Evolutionary conservation across 306 rosid species (phyloP), one percentile per base, ranked within the genome.

Genomic region (Pueraria montana): DNA sequence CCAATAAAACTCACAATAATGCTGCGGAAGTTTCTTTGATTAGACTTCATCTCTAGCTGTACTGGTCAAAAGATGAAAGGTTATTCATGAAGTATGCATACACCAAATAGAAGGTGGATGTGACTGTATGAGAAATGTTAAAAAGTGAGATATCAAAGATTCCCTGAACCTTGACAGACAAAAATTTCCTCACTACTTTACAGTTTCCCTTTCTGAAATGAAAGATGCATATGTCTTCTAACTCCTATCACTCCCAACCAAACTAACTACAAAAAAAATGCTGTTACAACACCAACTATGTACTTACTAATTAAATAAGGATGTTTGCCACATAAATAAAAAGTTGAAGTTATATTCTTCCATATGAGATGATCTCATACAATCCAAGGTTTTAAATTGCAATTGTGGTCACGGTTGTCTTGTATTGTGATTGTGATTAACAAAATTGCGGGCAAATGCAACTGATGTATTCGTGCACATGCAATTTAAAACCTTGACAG

Each of bases 1-100:
- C 81, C 23, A 62, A 32, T 36, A 26, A 30, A 71, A 72, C 61
- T 72, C 56, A 62, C 84, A 73, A 73, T 62, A 59, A 26, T 14
- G 20, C 73, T 46, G 73, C 56, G 0, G 81, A 77, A 43, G 62
- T 27, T 62, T 77, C 72, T 62, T 76, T 36, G 70, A 36, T 72
- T 42, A 76, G n/a, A 56, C 26, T 59, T 42, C 38, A 2, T 40
- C 67, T 64, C 74, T 64, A 43, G 34, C 58, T 13, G n/a, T 58
- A 42, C 56, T 40, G 58, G 12, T 16, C 27, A 72, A 49, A 40
- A 59, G 43, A 12, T 55, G 76, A 75, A 16, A 72, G 49, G 45
- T 27, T 72, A 72, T 49, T 27, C 63, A 10, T 49, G 77, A 72
- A 49, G 43, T 50, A 48, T 27, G 62, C 18, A 52, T 59, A 76